Evolutionary conservation across 2,329 filamentous ascomycete species (phyloP).

Genomic region (Grosmannia serpens): DNA sequence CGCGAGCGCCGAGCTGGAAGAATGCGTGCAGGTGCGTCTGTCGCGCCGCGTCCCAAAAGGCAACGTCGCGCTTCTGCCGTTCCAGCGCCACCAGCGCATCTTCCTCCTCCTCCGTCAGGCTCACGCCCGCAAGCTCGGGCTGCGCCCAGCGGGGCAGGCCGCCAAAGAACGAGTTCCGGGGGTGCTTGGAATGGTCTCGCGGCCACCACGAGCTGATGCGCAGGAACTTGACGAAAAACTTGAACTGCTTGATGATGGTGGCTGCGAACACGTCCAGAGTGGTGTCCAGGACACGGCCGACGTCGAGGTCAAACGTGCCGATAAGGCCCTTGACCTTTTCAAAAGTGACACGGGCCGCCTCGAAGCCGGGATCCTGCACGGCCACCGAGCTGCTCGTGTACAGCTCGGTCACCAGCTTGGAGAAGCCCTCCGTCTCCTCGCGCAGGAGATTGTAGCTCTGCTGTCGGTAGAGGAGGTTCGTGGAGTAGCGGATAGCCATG

Average conservation of each 20-base stretch:
- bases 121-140: slow-evolving; percentile 55
- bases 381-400: slow-evolving; percentile 70
- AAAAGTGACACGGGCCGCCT: slow-evolving; percentile 74
- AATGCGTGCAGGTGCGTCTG: slow-evolving; percentile 71
- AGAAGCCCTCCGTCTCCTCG: slow-evolving; percentile 94
- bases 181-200: slow-evolving; percentile 38
- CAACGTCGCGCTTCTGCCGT: slow-evolving; percentile 54
- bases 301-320: slow-evolving; percentile 92
- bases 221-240: slow-evolving; percentile 89
- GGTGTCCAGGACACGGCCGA: slow-evolving; percentile 86
- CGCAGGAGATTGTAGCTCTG: slow-evolving; percentile 93
- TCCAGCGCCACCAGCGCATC: slow-evolving; percentile 43
- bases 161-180: slow-evolving; percentile 35
- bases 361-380: slow-evolving; percentile 50
- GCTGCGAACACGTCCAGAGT: slow-evolving; percentile 92
- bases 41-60: slow-evolving; percentile 74
- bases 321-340: slow-evolving; percentile 89
- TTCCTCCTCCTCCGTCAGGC: slow-evolving; percentile 59
- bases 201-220: slow-evolving; percentile 97
- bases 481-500: slow-evolving; percentile 78
- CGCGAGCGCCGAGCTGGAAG: slow-evolving; percentile 74
- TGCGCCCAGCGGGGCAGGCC: slow-evolving; percentile 80
- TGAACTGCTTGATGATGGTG: slow-evolving; percentile 81
- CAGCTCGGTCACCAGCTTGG: slow-evolving; percentile 89
- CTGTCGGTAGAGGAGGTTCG: slow-evolving; percentile 86